Evolutionary conservation across 805 yeast species (phyloP).

Genomic region (Starmerella stigmatis): DNA sequence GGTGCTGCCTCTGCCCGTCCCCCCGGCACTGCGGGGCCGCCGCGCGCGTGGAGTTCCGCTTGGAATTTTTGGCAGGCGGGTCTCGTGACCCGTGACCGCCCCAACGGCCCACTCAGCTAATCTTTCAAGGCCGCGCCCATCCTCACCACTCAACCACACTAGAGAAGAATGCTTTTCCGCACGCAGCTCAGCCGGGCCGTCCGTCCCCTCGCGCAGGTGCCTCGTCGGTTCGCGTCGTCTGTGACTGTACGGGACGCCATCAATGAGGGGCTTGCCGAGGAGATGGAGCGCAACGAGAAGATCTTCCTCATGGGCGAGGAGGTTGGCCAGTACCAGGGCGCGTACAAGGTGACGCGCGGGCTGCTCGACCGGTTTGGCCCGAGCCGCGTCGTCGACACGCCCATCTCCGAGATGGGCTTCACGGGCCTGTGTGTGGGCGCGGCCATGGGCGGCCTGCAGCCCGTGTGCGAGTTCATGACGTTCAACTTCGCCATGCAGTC

Average conservation of each 20-base stretch:
- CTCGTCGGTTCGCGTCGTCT: conserved; percentile 19
- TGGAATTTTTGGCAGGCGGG: background rate
- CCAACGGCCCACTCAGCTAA: conserved; percentile 10
- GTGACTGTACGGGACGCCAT: conserved; percentile 95
- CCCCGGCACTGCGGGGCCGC: no score
- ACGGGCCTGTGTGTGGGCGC: conserved; percentile 93
- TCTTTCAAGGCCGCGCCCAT: background rate
- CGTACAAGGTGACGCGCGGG: conserved; percentile 94
- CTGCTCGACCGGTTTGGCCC: conserved; percentile 91
- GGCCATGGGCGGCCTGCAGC: conserved; percentile 91
- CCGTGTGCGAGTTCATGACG: conserved; percentile 97
- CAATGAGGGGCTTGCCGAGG: conserved; percentile 92
- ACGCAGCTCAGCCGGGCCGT: conserved; percentile 5
- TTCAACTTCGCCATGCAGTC: conserved; percentile 99
- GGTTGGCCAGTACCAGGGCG: conserved; percentile 98
- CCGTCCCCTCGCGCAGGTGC: conserved; percentile 14
- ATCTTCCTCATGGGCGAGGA: conserved; percentile 98
- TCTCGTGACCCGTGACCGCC: conserved; percentile 8
- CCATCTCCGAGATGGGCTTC: conserved; percentile 99
- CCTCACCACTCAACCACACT: background rate
- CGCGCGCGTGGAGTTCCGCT: no score
- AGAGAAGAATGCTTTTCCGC: conserved; percentile 5
- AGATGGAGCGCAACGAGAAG: conserved; percentile 86
- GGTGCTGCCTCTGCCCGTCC: no score
- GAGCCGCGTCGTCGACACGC: conserved; percentile 87